Percentiles rank a stretch among this genome's conserved stretches.
These are phyloP conservation scores for Hordeum pubiflorum DNA, from an alignment of 202 grass and related monocot genomes.

Conservation along the genomic window DNA sequence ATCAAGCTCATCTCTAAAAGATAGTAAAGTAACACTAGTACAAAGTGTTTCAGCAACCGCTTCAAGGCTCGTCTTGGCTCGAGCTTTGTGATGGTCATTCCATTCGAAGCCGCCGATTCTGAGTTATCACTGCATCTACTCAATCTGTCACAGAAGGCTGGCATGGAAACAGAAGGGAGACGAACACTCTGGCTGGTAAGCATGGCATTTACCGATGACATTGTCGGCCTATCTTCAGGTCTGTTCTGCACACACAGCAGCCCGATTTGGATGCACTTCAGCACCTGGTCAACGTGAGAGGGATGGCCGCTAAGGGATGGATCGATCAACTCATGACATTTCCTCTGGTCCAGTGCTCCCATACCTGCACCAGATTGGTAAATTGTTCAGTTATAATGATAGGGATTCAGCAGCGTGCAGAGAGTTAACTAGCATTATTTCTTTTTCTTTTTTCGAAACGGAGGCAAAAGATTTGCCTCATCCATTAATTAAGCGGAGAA, in stretches of 20 bases:
- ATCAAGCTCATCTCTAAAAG: not conserved
- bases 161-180: slow-evolving; percentile 26
- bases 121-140: not conserved
- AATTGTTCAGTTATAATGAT: not conserved
- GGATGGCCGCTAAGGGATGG: not conserved
- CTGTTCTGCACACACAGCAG: slow-evolving; percentile 43
- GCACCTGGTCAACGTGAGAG: slow-evolving; percentile 8
- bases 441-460: too few relatives aligned
- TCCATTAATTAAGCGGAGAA: too few relatives aligned
- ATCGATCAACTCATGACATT: slow-evolving; percentile 28
- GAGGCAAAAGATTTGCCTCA: too few relatives aligned
- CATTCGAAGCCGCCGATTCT: not conserved
- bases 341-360: slow-evolving; percentile 30
- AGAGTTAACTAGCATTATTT: not conserved
- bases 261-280: slow-evolving; percentile 38
- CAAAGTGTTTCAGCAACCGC: not conserved
- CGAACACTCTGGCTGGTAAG: slow-evolving; percentile 22
- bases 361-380: slow-evolving; percentile 11
- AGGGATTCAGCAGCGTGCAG: not conserved
- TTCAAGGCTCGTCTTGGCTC: not conserved
- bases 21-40: not conserved
- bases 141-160: slow-evolving; percentile 11
- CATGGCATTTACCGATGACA: slow-evolving; percentile 45
- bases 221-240: slow-evolving; percentile 27
- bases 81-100: not conserved